Conservation (phyloP, 371 early-diverging fungal species). For the Syncephalastrum sp. region DNA sequence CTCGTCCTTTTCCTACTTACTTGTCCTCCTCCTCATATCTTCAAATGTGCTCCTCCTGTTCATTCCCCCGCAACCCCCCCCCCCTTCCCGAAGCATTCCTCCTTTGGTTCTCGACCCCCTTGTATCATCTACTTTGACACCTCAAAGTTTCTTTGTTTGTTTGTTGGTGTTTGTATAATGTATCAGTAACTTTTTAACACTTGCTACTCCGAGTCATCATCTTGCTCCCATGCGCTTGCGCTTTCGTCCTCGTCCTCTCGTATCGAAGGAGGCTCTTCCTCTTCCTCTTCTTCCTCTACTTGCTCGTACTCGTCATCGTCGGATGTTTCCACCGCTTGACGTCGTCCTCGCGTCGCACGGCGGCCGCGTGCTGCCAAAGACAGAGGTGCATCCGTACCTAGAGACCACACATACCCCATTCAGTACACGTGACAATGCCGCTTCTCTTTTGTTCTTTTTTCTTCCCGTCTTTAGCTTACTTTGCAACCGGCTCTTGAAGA, state of each 20-base stretch:
- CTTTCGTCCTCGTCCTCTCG: slow-evolving; percentile 12
- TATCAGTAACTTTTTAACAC: too few species aligned
- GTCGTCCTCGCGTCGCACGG: slow-evolving; percentile 12
- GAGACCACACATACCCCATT: not conserved
- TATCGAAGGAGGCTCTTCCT: slow-evolving; percentile 24
- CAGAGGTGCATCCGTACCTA: slow-evolving; percentile 50
- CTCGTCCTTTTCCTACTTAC: slow-evolving; percentile 1
- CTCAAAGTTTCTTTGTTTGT: too few species aligned
- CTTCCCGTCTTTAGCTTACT: slow-evolving; percentile 27
- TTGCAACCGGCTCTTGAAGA: slow-evolving; percentile 51
- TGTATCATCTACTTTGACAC: not conserved
- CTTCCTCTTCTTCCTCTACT: slow-evolving; percentile 22
- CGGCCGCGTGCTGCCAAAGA: slow-evolving; percentile 27
- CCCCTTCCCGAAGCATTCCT: too few species aligned
- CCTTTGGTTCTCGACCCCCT: too few species aligned
- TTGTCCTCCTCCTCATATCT: not conserved
- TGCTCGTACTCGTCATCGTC: slow-evolving; percentile 48
- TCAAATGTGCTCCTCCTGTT: too few species aligned
- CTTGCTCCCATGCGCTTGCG: too few species aligned
- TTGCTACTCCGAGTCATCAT: too few species aligned
- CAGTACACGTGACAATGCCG: too few species aligned
- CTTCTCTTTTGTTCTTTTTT: too few species aligned
- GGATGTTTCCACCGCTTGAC: slow-evolving; percentile 34
- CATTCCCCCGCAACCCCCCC: too few species aligned
- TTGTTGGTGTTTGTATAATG: too few species aligned